Evolutionary conservation across 2,329 filamentous ascomycete species (phyloP).

Genomic region (Botrytis paeoniae): DNA sequence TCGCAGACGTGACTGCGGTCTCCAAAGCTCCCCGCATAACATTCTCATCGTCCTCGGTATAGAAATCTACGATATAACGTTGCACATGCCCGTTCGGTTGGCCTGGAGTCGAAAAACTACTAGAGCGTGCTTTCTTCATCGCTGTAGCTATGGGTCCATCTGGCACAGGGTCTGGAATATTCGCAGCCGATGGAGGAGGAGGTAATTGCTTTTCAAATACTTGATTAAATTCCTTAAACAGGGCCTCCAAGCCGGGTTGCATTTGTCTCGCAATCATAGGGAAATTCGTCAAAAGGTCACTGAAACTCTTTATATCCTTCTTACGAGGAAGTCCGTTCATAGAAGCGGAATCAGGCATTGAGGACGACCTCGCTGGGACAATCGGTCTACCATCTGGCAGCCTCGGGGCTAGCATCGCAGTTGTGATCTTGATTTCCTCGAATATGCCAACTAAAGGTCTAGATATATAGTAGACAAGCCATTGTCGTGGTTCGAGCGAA

Average conservation of each 20-base stretch:
- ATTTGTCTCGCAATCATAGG: conserved; percentile 96
- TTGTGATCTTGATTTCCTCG: conserved; percentile 70
- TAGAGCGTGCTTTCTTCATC: conserved; percentile 54
- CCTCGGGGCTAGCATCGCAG: conserved; percentile 57
- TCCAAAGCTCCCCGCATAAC: conserved; percentile 85
- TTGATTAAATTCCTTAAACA: conserved; percentile 85
- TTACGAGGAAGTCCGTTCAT: conserved; percentile 57
- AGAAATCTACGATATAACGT: conserved; percentile 52
- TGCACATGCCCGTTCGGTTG: conserved; percentile 40
- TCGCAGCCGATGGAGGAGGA: conserved; percentile 62
- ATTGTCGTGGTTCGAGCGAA: conserved; percentile 83
- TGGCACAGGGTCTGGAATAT: conserved; percentile 57
- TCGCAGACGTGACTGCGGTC: conserved; percentile 86
- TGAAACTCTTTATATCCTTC: conserved; percentile 88
- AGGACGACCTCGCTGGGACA: conserved; percentile 24
- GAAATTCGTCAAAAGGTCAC: conserved; percentile 84
- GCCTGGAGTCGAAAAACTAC: conserved; percentile 41
- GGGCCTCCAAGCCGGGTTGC: conserved; percentile 82
- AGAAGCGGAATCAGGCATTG: conserved; percentile 23
- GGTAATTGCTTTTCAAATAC: conserved; percentile 84
- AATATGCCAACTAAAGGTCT: conserved; percentile 79
- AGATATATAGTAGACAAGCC: conserved; percentile 96
- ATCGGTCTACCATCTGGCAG: conserved; percentile 36
- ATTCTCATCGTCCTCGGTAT: conserved; percentile 86
- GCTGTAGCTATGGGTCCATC: conserved; percentile 55